Percentiles rank a stretch among this genome's conserved stretches.
phyloP scores from a whole-genome alignment of 2,329 filamentous ascomycete genomes.

The Botrytis elliptica region DNA sequence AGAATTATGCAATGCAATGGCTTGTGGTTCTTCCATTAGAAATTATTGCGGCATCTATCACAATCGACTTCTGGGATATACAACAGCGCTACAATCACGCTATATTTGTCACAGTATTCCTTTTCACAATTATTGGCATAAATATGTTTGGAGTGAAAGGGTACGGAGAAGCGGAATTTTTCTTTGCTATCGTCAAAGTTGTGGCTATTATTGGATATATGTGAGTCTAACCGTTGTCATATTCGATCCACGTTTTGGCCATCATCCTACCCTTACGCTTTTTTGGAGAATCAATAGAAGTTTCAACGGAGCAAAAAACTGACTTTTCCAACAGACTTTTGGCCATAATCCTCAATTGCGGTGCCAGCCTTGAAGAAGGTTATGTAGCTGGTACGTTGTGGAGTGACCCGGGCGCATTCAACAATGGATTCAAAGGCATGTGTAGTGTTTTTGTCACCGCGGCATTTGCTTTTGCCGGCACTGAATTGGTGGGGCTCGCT shows the following conservation, averaged over 20 bases:
- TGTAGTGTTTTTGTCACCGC: conserved; percentile 76
- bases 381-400: conserved; percentile 83
- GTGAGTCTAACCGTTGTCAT: conserved; percentile 47
- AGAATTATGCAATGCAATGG: conserved; percentile 83
- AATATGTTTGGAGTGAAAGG: conserved; percentile 87
- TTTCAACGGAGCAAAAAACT: not conserved
- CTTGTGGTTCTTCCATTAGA: conserved; percentile 79
- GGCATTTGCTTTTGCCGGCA: conserved; percentile 74
- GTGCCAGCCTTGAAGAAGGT: conserved; percentile 67
- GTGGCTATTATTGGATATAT: conserved; percentile 85
- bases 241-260: not conserved
- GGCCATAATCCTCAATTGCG: conserved; percentile 81
- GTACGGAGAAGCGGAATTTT: conserved; percentile 87
- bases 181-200: conserved; percentile 84
- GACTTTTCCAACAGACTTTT: conserved; percentile 58
- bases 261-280: not conserved
- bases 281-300: not conserved
- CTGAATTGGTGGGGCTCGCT: conserved; percentile 73
- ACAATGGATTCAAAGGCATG: conserved; percentile 81
- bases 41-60: conserved; percentile 82
- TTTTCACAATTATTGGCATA: conserved; percentile 71
- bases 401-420: conserved; percentile 77
- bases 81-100: conserved; percentile 55
- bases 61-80: conserved; percentile 76
- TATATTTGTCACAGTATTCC: conserved; percentile 81